Evolutionary conservation across 352 stramenopile species (phyloP).

Genomic region (Pythium aristosporum): DNA sequence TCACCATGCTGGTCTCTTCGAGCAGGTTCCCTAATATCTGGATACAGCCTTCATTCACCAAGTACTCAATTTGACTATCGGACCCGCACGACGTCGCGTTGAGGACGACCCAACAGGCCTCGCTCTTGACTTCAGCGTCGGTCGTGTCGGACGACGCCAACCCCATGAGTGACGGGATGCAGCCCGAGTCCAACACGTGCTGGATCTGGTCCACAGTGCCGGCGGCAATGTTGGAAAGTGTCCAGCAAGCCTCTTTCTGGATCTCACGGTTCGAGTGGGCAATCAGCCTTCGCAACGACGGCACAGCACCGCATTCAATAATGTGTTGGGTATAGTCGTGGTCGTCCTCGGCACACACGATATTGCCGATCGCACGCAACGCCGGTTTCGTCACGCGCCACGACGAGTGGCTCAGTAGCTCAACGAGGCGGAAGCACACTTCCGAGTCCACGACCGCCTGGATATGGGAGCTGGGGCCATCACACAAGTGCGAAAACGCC

Average conservation of each 20-base stretch:
- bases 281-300: constrained; percentile 92
- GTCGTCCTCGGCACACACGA: constrained; percentile 97
- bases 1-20: constrained; percentile 96
- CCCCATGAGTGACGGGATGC: constrained; percentile 93
- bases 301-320: constrained; percentile 95
- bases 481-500: constrained; percentile 96
- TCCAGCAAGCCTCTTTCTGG: constrained; percentile 97
- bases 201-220: constrained; percentile 98
- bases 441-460: constrained; percentile 92
- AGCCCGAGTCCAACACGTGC: constrained; percentile 95
- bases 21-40: constrained; percentile 91
- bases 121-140: constrained; percentile 96
- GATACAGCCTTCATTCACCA: constrained; percentile 87
- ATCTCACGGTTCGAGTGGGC: constrained; percentile 97
- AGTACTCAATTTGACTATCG: constrained; percentile 93
- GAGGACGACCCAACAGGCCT: constrained; percentile 98
- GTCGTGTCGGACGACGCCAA: constrained; percentile 91
- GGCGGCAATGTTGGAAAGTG: constrained; percentile 97
- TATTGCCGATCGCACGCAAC: constrained; percentile 97
- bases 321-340: constrained; percentile 94
- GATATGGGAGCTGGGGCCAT: constrained; percentile 96
- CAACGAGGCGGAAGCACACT: constrained; percentile 90
- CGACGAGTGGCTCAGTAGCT: constrained; percentile 91
- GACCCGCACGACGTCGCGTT: constrained; percentile 98
- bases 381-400: constrained; percentile 97